Base-by-base conservation (phyloP, 805 yeast genomes). In the Candida hungchunana region DNA sequence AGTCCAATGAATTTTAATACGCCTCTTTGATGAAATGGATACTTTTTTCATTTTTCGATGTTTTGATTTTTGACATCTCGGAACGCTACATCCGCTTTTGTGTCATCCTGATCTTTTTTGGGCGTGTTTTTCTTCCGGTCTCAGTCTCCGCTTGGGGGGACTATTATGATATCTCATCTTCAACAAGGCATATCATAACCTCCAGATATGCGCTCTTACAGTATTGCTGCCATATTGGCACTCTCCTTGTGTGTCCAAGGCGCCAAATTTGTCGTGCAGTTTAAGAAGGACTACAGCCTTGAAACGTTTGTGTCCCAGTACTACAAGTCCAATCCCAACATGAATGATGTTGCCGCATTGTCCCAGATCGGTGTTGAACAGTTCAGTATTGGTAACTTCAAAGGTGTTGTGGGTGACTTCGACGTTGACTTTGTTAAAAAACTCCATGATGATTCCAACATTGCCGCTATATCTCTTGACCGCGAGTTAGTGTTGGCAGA, bases 341-440 rank as follows among this genome's bases (percentile, higher is more conserved):
- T 43, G 19, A 36, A 38, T n/a, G n/a, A n/a, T 19, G 34, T 33
- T 11, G 45, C 29, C 7, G 32, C 44, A 5, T 32, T 46, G 9
- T 46, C 50, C 2, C 36, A 36, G 9, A 18, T 43, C 11, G 49
- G 47, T 4, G 26, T 52, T 14, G 43, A 43, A n/a, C 35, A 44
- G 15, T 52, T 59, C 20, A 46, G 49, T 16, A 45, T 66, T 10
- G 64, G 64, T 8, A 37, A 39, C 7, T 60, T 64, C 38, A 55
- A 54, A 30, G 63, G 63, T 6, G 44, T 67, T 21, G 40, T 49
- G 21, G 73, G 71, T 10, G 62, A 63, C 11, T 61, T 68, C 31
- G 48, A 56, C 17, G 38, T 44, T 11, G 55, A 50, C 3, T 37
- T 56, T 17, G 43, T 65, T 19, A 55, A 56, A 34, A 42, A 51